A percentile compares a stretch with the other conserved stretches of the same genome.
Evolutionary conservation across 1,284 basidiomycete species (phyloP).

Genomic region (Marasmius oreades): DNA sequence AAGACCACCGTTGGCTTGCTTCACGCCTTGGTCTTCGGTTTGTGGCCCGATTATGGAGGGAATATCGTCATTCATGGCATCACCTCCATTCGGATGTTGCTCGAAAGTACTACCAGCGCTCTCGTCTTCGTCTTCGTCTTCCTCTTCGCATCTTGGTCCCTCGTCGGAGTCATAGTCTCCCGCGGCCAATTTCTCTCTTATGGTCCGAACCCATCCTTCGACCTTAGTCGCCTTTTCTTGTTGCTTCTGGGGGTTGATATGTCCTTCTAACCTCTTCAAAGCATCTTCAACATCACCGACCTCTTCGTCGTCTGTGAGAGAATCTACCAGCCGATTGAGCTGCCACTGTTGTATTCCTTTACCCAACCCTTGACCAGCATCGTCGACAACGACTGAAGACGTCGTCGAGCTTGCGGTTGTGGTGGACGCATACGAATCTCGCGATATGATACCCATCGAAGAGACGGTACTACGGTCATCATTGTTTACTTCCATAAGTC

Average conservation of each 20-base stretch:
- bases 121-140: slow-evolving; percentile 41
- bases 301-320: slow-evolving; percentile 71
- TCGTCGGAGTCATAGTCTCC: slow-evolving; percentile 56
- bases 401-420: slow-evolving; percentile 32
- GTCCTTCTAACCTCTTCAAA: slow-evolving; percentile 73
- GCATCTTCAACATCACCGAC: slow-evolving; percentile 79
- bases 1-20: slow-evolving; percentile 19
- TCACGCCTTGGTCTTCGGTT: slow-evolving; percentile 10
- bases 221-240: slow-evolving; percentile 73
- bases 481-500: slow-evolving; percentile 66
- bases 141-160: slow-evolving; percentile 44
- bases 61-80: slow-evolving; percentile 1
- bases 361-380: slow-evolving; percentile 47
- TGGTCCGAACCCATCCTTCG: slow-evolving; percentile 75
- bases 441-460: slow-evolving; percentile 68
- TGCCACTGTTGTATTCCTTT: slow-evolving; percentile 74
- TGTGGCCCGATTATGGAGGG: slow-evolving; percentile 6
- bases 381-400: slow-evolving; percentile 31
- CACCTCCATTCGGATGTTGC: slow-evolving; percentile 13
- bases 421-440: slow-evolving; percentile 50
- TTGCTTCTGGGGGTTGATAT: slow-evolving; percentile 71
- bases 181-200: slow-evolving; percentile 58
- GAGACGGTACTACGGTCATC: slow-evolving; percentile 69
- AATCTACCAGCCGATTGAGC: slow-evolving; percentile 73
- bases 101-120: background rate